Percentiles rank a stretch among this genome's conserved stretches.
Conservation (phyloP, 768 basidiomycete species). For the Boletus vinaceobasis region DNA sequence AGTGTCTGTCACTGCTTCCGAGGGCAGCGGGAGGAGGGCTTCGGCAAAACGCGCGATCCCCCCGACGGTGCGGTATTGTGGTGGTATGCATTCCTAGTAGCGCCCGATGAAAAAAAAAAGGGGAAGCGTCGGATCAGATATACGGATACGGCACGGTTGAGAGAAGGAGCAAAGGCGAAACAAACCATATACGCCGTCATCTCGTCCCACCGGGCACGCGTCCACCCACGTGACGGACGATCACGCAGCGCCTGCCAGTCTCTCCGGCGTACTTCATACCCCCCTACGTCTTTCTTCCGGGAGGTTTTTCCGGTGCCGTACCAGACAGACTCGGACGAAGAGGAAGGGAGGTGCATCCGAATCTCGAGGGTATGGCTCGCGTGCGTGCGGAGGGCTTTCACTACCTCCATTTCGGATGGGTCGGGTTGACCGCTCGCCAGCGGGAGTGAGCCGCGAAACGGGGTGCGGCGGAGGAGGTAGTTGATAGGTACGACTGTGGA, state of each 20-base stretch:
- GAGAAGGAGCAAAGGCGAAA: not conserved
- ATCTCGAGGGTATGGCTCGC: slow-evolving; percentile 50
- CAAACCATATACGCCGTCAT: slow-evolving; percentile 65
- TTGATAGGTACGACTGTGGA: slow-evolving; percentile 58
- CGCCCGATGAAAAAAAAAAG: not conserved
- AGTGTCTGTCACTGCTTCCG: not conserved
- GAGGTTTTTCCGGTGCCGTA: slow-evolving; percentile 30
- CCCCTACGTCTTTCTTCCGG: slow-evolving; percentile 38
- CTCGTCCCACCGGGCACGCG: slow-evolving; percentile 56
- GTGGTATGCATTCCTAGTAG: slow-evolving; percentile 67
- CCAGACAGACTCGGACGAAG: slow-evolving; percentile 38
- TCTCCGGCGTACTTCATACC: slow-evolving; percentile 64
- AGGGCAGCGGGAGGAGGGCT: slow-evolving; percentile 28
- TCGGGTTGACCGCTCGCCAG: slow-evolving; percentile 1
- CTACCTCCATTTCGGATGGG: slow-evolving; percentile 44
- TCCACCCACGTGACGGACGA: slow-evolving; percentile 24
- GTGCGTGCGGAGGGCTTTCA: slow-evolving; percentile 57
- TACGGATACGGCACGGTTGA: not conserved
- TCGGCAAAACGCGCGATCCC: slow-evolving; percentile 46
- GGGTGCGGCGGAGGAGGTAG: slow-evolving; percentile 43
- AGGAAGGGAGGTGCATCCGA: slow-evolving; percentile 48
- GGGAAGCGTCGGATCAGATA: not conserved
- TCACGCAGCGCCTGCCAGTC: slow-evolving; percentile 34
- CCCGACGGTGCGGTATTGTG: slow-evolving; percentile 47
- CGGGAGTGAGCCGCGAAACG: slow-evolving; percentile 21